Percentiles rank a stretch among this genome's conserved stretches.
Conservation (phyloP, 2,329 filamentous ascomycete genomes). For the Mariannaea elegans region DNA sequence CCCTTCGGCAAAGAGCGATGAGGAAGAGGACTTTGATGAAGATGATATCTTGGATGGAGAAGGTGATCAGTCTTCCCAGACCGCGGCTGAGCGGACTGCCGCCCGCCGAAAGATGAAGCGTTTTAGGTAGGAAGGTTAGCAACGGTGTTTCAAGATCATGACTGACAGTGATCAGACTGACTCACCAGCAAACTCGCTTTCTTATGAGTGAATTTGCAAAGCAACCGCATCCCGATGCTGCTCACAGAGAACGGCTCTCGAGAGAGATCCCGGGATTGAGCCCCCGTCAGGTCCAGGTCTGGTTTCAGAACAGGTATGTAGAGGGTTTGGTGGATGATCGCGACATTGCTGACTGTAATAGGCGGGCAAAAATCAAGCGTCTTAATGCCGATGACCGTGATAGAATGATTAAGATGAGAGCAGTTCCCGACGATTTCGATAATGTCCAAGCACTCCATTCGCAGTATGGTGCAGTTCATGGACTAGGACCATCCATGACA, state of each 20-base stretch:
- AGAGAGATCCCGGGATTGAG: slow-evolving; percentile 91
- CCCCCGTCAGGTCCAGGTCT: slow-evolving; percentile 93
- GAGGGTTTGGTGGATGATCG: not conserved
- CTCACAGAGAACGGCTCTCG: slow-evolving; percentile 86
- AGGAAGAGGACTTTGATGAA: slow-evolving; percentile 59
- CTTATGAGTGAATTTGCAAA: slow-evolving; percentile 97
- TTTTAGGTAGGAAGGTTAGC: slow-evolving; percentile 68
- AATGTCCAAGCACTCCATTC: slow-evolving; percentile 75
- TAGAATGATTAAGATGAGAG: slow-evolving; percentile 76
- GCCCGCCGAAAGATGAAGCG: slow-evolving; percentile 78
- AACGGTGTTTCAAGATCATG: not conserved
- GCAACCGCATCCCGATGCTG: slow-evolving; percentile 92
- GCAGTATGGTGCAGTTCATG: slow-evolving; percentile 69
- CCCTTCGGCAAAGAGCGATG: slow-evolving; percentile 55
- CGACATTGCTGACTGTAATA: slow-evolving; percentile 42
- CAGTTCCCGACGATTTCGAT: slow-evolving; percentile 76
- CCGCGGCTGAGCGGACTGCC: slow-evolving; percentile 64
- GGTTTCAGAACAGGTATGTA: slow-evolving; percentile 94
- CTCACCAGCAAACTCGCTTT: slow-evolving; percentile 96
- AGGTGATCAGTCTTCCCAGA: slow-evolving; percentile 52
- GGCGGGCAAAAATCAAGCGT: slow-evolving; percentile 76
- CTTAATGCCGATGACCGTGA: slow-evolving; percentile 75
- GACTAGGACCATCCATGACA: slow-evolving; percentile 57
- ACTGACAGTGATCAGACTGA: slow-evolving; percentile 70
- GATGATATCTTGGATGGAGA: slow-evolving; percentile 64